A percentile compares a stretch with the other conserved stretches of the same genome.
phyloP scores from a whole-genome alignment of 2,329 filamentous ascomycete genomes.

The Chrysoporthe puriensis region DNA sequence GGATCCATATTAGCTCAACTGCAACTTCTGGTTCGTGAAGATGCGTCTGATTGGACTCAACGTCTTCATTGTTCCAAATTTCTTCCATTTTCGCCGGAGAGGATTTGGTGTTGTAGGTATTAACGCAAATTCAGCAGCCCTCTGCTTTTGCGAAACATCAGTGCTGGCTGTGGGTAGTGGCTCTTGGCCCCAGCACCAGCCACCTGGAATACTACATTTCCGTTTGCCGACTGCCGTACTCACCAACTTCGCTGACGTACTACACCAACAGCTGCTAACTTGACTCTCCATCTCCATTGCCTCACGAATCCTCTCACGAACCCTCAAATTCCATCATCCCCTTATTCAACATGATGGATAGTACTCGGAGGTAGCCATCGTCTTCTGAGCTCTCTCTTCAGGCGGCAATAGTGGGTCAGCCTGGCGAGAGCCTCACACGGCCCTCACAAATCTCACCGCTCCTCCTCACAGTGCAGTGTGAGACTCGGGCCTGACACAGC shows the following conservation, averaged over 20 bases:
- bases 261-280: background rate
- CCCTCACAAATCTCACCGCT: background rate
- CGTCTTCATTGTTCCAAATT: too few relatives aligned
- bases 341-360: background rate
- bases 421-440: slow-evolving; percentile 1
- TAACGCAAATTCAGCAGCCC: background rate
- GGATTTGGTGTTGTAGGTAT: too few relatives aligned
- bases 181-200: background rate
- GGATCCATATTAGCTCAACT: background rate
- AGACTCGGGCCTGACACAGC: background rate
- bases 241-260: background rate
- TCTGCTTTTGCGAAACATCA: background rate
- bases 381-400: background rate
- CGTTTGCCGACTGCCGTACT: background rate
- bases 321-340: background rate
- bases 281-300: background rate
- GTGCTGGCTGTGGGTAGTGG: background rate
- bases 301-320: background rate
- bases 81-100: too few relatives aligned
- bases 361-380: background rate
- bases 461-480: background rate
- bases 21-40: too few relatives aligned
- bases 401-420: background rate
- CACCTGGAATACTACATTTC: slow-evolving; percentile 3
- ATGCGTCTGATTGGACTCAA: too few relatives aligned